These are phyloP conservation scores for Oxalis stricta DNA, from an alignment of 441 rosid species.

Conservation along the genomic window DNA sequence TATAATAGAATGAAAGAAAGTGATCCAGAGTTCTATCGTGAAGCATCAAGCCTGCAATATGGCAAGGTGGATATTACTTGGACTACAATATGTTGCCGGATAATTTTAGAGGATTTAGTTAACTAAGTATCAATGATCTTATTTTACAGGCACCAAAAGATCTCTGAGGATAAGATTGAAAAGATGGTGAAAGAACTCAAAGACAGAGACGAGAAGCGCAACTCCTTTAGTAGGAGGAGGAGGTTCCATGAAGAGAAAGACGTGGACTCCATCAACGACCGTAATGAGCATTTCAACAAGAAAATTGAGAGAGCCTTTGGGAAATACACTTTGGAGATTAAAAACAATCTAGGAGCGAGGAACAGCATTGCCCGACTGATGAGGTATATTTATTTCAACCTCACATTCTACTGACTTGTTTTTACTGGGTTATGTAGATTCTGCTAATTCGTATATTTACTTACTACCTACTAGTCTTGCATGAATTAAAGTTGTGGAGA, in stretches of 20 bases:
- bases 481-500: no score
- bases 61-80: conserved; percentile 51
- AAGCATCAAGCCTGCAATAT: conserved; percentile 86
- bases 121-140: conserved; percentile 1
- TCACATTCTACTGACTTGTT: no score
- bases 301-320: conserved; percentile 90
- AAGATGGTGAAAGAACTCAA: conserved; percentile 74
- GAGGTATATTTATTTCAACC: no score
- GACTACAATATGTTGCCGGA: not conserved
- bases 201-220: conserved; percentile 60
- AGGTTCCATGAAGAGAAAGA: conserved; percentile 85
- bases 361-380: conserved; percentile 81
- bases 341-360: conserved; percentile 91
- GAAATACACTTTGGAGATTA: conserved; percentile 77
- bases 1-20: conserved; percentile 88
- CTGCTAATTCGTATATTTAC: no score
- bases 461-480: no score
- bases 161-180: conserved; percentile 62
- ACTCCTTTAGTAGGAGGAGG: conserved; percentile 76
- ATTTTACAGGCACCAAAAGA: conserved; percentile 62
- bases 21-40: conserved; percentile 95
- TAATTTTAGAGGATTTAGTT: not conserved
- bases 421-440: no score
- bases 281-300: conserved; percentile 95
- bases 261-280: conserved; percentile 88